Conservation (phyloP, 2,329 filamentous ascomycete genomes). For the Apiospora pterosperma region DNA sequence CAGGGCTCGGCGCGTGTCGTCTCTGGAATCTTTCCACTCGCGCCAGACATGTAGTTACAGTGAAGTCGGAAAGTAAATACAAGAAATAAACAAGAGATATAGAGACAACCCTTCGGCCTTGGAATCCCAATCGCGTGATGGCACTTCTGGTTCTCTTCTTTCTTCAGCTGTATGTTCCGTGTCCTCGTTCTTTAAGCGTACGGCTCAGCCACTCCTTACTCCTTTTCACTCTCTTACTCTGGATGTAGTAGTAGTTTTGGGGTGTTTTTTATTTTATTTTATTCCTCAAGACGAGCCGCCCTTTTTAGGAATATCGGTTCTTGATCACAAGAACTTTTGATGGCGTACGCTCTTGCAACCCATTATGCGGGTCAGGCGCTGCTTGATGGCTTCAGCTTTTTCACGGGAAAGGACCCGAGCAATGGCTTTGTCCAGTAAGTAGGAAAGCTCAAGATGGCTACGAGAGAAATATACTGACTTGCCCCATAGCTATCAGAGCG, state of each 20-base stretch:
- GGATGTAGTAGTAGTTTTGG: neutral
- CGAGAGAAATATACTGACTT: neutral
- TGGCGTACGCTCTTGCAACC: conserved; percentile 26
- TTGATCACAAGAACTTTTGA: conserved; percentile 6
- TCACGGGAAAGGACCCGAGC: conserved; percentile 55
- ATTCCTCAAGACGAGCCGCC: conserved; percentile 3
- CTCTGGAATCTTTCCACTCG: conserved; percentile 1
- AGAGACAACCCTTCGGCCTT: neutral
- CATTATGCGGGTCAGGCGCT: conserved; percentile 29
- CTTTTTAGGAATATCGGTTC: neutral
- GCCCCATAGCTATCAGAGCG: conserved; percentile 38
- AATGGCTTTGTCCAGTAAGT: conserved; percentile 66
- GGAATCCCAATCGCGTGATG: neutral
- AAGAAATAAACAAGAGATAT: neutral
- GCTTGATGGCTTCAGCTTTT: conserved; percentile 45
- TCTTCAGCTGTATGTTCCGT: neutral
- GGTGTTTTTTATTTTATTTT: neutral
- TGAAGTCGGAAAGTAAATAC: neutral
- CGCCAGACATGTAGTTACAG: neutral
- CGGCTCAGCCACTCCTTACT: neutral
- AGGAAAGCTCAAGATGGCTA: conserved; percentile 9
- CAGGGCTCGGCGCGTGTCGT: neutral
- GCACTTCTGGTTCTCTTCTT: neutral
- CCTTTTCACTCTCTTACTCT: neutral
- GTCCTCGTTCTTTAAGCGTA: neutral